Conservation (phyloP, 2,329 filamentous ascomycete species). For the Cercospora sp. region DNA sequence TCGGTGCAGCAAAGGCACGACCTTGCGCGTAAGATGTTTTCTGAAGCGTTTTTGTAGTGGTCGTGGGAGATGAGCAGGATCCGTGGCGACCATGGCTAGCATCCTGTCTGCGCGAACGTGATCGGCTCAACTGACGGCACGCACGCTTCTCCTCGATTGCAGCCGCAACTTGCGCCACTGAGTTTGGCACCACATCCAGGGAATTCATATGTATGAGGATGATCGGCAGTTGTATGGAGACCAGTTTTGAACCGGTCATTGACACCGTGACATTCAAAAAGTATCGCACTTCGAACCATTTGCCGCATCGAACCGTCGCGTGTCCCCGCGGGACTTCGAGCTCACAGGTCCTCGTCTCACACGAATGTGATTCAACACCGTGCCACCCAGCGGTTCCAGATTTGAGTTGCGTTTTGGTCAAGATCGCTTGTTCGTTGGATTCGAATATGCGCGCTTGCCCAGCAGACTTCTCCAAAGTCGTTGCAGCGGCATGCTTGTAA, state of each 20-base stretch:
- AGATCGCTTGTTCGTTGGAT: slow-evolving; percentile 51
- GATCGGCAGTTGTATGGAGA: slow-evolving; percentile 56
- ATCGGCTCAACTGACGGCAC: slow-evolving; percentile 22
- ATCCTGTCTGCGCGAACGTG: slow-evolving; percentile 13
- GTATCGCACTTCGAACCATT: slow-evolving; percentile 59
- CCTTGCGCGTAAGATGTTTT: slow-evolving; percentile 49
- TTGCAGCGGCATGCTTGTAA: slow-evolving; percentile 53
- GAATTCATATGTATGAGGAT: slow-evolving; percentile 60
- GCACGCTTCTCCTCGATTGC: slow-evolving; percentile 54
- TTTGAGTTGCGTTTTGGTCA: slow-evolving; percentile 48
- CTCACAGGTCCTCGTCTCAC: slow-evolving; percentile 52
- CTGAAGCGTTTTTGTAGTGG: slow-evolving; percentile 31
- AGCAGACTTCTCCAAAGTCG: slow-evolving; percentile 51
- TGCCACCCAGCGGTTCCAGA: slow-evolving; percentile 49
- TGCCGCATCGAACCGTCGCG: slow-evolving; percentile 54
- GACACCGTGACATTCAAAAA: slow-evolving; percentile 55
- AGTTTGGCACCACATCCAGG: slow-evolving; percentile 57
- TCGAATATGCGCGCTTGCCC: slow-evolving; percentile 55
- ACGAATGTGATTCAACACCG: slow-evolving; percentile 49
- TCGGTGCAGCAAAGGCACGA: slow-evolving; percentile 54
- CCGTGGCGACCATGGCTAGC: slow-evolving; percentile 23
- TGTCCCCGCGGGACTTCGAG: slow-evolving; percentile 54
- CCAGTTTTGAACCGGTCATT: slow-evolving; percentile 50
- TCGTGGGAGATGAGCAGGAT: slow-evolving; percentile 33
- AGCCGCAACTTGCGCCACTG: slow-evolving; percentile 56